Evolutionary conservation across 2,329 filamentous ascomycete genomes (phyloP).

Genomic region (Alternaria sp.): DNA sequence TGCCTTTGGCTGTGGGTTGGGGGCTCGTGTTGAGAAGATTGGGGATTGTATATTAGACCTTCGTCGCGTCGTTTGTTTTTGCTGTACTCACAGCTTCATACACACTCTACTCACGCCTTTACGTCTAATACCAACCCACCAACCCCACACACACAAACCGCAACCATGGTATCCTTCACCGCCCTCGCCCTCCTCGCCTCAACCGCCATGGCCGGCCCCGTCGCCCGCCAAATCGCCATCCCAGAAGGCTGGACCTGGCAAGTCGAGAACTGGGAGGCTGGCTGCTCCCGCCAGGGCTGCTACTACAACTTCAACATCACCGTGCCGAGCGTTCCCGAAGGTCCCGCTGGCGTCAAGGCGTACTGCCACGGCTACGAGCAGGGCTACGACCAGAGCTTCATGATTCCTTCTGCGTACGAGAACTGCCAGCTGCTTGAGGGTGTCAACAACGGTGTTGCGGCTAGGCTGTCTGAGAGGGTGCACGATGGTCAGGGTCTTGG

Average conservation of each 20-base stretch:
- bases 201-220: conserved; percentile 9
- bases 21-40: background rate
- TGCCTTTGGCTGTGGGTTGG: background rate
- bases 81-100: background rate
- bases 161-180: conserved; percentile 17
- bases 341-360: conserved; percentile 19
- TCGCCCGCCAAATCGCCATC: conserved; percentile 14
- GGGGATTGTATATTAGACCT: background rate
- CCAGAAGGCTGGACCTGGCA: conserved; percentile 28
- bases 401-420: conserved; percentile 2
- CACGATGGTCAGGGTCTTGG: background rate
- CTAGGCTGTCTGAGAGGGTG: conserved; percentile 13
- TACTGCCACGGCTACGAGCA: conserved; percentile 25
- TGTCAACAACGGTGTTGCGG: conserved; percentile 22
- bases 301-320: conserved; percentile 33
- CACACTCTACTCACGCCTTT: background rate
- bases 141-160: background rate
- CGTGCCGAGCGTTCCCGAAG: conserved; percentile 12
- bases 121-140: background rate
- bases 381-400: conserved; percentile 16
- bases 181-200: conserved; percentile 14
- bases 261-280: conserved; percentile 21
- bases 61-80: background rate
- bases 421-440: conserved; percentile 21
- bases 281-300: conserved; percentile 25